Evolutionary conservation across 2,329 filamentous ascomycete species (phyloP), one percentile per base, ranked within the genome.

Genomic region (Thelonectria rubi): DNA sequence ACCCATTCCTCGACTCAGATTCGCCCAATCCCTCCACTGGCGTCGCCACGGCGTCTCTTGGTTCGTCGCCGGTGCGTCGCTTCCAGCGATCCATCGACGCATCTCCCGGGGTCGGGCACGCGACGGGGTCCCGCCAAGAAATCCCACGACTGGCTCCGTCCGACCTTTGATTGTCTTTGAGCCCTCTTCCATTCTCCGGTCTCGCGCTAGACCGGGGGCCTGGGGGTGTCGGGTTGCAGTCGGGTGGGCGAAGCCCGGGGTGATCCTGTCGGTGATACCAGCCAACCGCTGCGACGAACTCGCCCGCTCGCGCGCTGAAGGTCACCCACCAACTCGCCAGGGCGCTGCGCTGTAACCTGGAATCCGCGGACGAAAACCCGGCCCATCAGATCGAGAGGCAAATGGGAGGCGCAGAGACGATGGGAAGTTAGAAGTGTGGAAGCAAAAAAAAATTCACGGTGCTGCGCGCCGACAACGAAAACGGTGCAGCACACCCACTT

Each of bases 51-150:
- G 54, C 53, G 53, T 51, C 18, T 21, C 30, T 34, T 54, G 47
- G 55, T 48, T 48, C 37, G 53, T 58, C 54, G 48, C 48, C 43
- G 43, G 48, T 53, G 49, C 43, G 55, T 49, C 39, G 40, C 40
- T 54, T 47, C 53, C 48, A 60, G 42, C 52, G 56, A 63, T 63
- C 50, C 53, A 53, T 60, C 57, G 57, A 60, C 53, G 57, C 57
- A 63, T 60, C 56, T 57, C 57, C 57, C 46, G 53, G 57, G 54
- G 53, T 24, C 53, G 58, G 58, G 54, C 58, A 56, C 53, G 58
- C 58, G 58, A 61, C 24, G 58, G 58, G 42, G 48, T 24, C 15
- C 48, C 20, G 48, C 53, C 54, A 61, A 51, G 43, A 26, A 53
- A 52, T 21, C 42, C 42, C n/a, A 45, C 46, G 58, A 60, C 57